Evolutionary conservation across 805 yeast genomes (phyloP).

Genomic region (Myxozyma neotropica): DNA sequence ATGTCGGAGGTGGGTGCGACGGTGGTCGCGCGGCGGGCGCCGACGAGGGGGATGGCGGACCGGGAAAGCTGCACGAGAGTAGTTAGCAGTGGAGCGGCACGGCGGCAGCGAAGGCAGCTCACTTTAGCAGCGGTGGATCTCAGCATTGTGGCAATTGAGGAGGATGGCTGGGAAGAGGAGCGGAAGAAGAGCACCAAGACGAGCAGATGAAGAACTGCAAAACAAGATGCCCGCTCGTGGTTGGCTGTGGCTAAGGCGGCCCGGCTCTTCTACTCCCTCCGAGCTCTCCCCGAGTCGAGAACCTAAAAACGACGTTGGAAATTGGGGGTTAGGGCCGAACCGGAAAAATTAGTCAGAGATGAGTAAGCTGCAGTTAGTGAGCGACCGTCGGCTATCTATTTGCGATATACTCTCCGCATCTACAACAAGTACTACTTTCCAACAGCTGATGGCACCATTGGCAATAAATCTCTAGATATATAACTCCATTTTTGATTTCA

Average conservation of each 20-base stretch:
- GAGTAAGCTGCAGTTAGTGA: too few species aligned
- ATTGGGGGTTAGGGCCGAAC: too few species aligned
- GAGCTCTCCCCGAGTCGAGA: constrained; percentile 1
- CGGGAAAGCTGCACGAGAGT: constrained; percentile 16
- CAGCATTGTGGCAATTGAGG: constrained; percentile 19
- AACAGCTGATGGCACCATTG: not conserved
- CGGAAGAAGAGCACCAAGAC: too few species aligned
- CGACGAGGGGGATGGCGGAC: constrained; percentile 30
- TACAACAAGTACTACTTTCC: not conserved
- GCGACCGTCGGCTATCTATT: too few species aligned
- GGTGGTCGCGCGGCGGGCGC: constrained; percentile 50
- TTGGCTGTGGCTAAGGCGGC: not conserved
- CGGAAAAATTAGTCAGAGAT: too few species aligned
- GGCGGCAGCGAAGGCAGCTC: not conserved
- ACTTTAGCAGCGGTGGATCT: constrained; percentile 18
- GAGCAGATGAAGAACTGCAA: too few species aligned
- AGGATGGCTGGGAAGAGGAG: too few species aligned
- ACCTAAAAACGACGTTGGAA: too few species aligned
- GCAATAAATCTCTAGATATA: not conserved
- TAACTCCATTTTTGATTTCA: not conserved
- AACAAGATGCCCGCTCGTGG: too few species aligned
- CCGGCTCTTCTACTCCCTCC: constrained; percentile 6
- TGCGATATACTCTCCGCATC: not conserved
- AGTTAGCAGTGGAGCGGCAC: constrained; percentile 9
- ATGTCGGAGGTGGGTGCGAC: constrained; percentile 62